Evolutionary conservation across 169 alveolate genomes (phyloP), one percentile per base, ranked within the genome.

Genomic region (Ichthyophthirius multifiliis): DNA sequence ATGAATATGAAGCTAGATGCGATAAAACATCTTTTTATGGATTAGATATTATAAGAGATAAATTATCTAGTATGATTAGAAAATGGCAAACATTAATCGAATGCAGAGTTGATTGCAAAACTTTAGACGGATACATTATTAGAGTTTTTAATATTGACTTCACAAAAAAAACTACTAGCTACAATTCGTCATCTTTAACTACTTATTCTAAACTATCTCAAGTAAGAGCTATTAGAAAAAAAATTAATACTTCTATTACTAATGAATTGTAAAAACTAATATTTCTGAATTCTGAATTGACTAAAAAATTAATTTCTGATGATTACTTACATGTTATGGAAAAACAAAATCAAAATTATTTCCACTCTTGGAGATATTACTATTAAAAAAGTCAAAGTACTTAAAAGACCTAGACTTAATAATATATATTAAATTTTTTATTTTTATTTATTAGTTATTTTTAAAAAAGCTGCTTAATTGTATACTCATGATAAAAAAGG

Each of bases 1-100:
- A 92, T 74, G 96, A 87, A 37, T 93, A 89, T 16, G 89, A 92
- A 64, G 92, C 92, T 37, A 82, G 65, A 32, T 47, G 83, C 43
- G 88, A 90, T 81, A 81, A 81, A 76, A 92, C 94, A 13, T 74
- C 75, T 83, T 89, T 92, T 87, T 89, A 92, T 80, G 94, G 94
- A 31, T 63, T 92, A 76, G 94, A 89, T 82, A 81, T 87, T 31
- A 92, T 93, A 46, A 89, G 93, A 77, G 96, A 92, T 84, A 77
- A 85, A 77, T 75, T 84, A 77, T 86, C 90, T 85, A 83, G 90
- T 37, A 83, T 92, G 80, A 83, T 92, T 37, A 89, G 86, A 86
- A 92, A 92, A 85, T 88, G 93, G 93, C 90, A 89, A 65, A 77
- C 96, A 62, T 75, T 88, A 31, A 84, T 92, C 67, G 94, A 92